A percentile compares a stretch with the other conserved stretches of the same genome.
Conservation (phyloP, 805 yeast genomes). For the Kuraishia cidri region DNA sequence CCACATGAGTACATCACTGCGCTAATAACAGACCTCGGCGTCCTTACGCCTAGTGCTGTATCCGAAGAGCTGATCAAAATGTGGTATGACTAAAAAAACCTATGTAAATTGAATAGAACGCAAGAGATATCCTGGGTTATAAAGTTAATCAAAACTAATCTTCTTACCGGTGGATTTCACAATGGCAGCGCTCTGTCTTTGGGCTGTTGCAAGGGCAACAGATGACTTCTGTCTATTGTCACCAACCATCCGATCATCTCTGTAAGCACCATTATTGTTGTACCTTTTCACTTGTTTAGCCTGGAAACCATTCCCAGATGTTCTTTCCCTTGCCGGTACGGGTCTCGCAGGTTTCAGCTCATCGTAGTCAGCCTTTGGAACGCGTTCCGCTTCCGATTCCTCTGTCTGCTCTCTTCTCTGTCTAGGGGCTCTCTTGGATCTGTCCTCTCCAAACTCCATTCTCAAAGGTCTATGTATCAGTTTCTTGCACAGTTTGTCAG, state of each 20-base stretch:
- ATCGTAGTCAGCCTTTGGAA: constrained; percentile 2
- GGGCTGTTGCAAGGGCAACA: constrained; percentile 80
- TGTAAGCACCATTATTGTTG: constrained; percentile 8
- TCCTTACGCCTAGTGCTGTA: constrained; percentile 94
- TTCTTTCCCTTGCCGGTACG: constrained; percentile 3
- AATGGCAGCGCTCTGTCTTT: constrained; percentile 81
- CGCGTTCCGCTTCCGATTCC: constrained; percentile 5
- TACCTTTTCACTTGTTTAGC: constrained; percentile 13
- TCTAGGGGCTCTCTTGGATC: constrained; percentile 66
- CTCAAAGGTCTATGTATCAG: constrained; percentile 70
- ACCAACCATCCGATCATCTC: constrained; percentile 13
- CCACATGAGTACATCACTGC: constrained; percentile 96
- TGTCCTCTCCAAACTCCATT: constrained; percentile 91
- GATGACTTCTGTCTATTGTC: constrained; percentile 63
- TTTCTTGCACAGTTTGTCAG: constrained; percentile 56
- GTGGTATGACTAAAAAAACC: constrained; percentile 95
- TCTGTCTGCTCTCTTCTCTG: constrained; percentile 17
- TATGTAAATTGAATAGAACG: no score
- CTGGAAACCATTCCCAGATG: constrained; percentile 8
- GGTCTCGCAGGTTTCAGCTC: constrained; percentile 2
- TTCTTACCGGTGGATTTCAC: constrained; percentile 90
- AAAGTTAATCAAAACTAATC: constrained; percentile 63
- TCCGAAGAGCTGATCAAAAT: constrained; percentile 97
- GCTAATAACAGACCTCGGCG: constrained; percentile 92
- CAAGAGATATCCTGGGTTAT: no score